Evolutionary conservation across 1,139 yeast genomes (phyloP).

Genomic region (Saccharomyces pastorianus): DNA sequence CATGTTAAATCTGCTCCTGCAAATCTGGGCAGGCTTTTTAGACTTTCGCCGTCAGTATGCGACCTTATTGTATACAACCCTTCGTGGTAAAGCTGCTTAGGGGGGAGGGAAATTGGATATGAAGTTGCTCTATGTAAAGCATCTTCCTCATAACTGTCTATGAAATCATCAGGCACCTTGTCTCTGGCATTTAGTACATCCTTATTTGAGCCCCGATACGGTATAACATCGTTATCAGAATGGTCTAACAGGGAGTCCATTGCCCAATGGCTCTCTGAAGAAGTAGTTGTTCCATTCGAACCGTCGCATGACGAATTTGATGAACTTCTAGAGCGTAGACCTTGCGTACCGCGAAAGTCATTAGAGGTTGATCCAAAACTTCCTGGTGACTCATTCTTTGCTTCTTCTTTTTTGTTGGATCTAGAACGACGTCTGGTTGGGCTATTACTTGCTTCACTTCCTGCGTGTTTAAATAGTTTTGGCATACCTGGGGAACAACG

Average conservation of each 20-base stretch:
- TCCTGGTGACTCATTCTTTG: not conserved
- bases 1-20: conserved; percentile 1
- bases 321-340: not conserved
- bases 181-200: not conserved
- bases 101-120: not conserved
- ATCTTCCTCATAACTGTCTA: not conserved
- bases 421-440: not conserved
- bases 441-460: not conserved
- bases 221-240: not conserved
- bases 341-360: not conserved
- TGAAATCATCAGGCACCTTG: not conserved
- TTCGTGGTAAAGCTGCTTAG: not conserved
- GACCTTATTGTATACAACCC: not conserved
- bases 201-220: not conserved
- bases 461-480: not conserved
- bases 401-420: not conserved
- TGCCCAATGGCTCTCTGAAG: not conserved
- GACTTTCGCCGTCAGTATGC: conserved; percentile 3
- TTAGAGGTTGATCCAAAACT: not conserved
- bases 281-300: not conserved
- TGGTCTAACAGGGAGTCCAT: not conserved
- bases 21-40: not conserved
- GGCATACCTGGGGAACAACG: not conserved
- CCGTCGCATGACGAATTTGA: not conserved
- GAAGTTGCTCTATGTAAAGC: not conserved